Base-by-base conservation (phyloP, 2,329 filamentous ascomycete species). In the Stagonosporopsis vannaccii region DNA sequence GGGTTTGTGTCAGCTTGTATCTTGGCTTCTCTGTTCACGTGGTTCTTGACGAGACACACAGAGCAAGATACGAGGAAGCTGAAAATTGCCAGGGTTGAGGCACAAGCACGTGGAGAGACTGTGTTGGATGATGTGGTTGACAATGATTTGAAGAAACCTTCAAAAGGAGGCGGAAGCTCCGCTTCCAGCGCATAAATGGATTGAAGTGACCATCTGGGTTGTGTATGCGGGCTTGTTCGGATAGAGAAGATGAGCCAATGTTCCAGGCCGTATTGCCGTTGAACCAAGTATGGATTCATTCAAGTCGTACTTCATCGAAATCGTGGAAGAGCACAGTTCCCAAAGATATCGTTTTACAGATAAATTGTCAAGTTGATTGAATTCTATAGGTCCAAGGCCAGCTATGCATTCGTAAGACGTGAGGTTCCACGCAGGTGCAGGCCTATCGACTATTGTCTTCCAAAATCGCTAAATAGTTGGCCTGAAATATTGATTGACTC, bases 11-110 rank as follows among this genome's bases (percentile, higher is more conserved):
- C 72, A 52, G 66, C 73, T n/a, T 82, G 80, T 52, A 73, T 76
- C 4, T 32, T 75, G n/a, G 70, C 69, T 0, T 78, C 71, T 56
- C 32, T 67, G 4, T 77, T 71, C 65, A 78, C 75, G 5, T 79
- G 76, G 77, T 78, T 70, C 67, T 54, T 79, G 46, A 80, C 77
- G n/a, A 68, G 71, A 26, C 71, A 75, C 37, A 69, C 77, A 13
- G 78, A 79, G 59, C 69, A 63, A 48, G 77, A 78, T 61, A 74
- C 77, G 2, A 58, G 67, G 47, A 57, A 39, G 17, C 30, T 64
- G 23, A 60, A 67, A 32, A 45, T 61, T 32, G 49, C 58, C 30
- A 58, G 63, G 19, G 54, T 62, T 1, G 54, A 58, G 44, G 62
- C 62, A 13, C 57, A 58, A 28, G 55, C 50, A 23, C 43, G 53